Conservation (phyloP, 768 basidiomycete genomes). For the Termitomyces sp. region DNA sequence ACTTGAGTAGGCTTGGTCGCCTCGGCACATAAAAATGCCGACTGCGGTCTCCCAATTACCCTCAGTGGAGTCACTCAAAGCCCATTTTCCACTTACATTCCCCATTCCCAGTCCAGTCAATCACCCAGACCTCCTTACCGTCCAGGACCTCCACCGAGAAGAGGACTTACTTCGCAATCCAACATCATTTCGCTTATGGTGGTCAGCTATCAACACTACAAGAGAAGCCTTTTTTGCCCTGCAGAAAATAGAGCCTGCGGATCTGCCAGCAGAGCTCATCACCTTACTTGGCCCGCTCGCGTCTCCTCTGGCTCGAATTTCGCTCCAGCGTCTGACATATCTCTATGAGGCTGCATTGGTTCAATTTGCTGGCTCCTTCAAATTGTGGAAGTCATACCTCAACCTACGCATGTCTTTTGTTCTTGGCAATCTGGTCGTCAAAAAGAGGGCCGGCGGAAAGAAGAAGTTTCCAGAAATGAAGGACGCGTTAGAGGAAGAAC, state of each 20-base stretch:
- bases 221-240: constrained; percentile 57
- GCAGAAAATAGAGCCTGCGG: constrained; percentile 50
- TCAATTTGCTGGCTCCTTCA: constrained; percentile 87
- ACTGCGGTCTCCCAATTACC: constrained; percentile 44
- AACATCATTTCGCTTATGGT: constrained; percentile 89
- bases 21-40: constrained; percentile 38
- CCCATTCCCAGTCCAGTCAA: constrained; percentile 81
- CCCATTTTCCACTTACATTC: constrained; percentile 76
- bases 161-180: constrained; percentile 93
- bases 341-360: constrained; percentile 91
- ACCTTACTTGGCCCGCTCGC: constrained; percentile 76
- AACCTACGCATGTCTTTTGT: constrained; percentile 81
- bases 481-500: constrained; percentile 83
- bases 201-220: constrained; percentile 74
- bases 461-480: constrained; percentile 92
- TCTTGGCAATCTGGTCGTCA: constrained; percentile 65
- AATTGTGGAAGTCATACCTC: constrained; percentile 94
- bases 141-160: constrained; percentile 79
- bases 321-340: constrained; percentile 80
- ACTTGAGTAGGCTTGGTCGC: not conserved
- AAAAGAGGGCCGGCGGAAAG: constrained; percentile 78
- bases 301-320: constrained; percentile 63
- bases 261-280: constrained; percentile 44
- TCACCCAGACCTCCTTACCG: constrained; percentile 67
- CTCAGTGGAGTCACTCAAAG: constrained; percentile 42